Conservation (phyloP, 1,284 basidiomycete genomes). For the Megacollybia platyphylla region DNA sequence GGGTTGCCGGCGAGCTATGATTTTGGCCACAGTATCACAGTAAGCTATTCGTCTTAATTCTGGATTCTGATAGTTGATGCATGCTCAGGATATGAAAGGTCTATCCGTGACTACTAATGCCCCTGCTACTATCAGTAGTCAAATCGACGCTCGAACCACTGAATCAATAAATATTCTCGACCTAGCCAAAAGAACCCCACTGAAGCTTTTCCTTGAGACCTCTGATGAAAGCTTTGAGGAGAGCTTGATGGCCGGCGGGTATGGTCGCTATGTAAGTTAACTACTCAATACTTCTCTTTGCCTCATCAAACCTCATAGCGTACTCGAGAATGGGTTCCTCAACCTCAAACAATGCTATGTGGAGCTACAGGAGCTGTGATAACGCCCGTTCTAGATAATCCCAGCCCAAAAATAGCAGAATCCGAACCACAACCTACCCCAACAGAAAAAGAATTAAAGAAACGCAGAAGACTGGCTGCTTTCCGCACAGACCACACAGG, state of each 20-base stretch:
- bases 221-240: constrained; percentile 74
- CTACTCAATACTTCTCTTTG: constrained; percentile 2
- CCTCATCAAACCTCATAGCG: constrained; percentile 16
- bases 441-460: constrained; percentile 49
- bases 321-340: constrained; percentile 38
- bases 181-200: neutral
- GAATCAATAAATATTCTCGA: too few species aligned
- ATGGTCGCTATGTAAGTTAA: constrained; percentile 51
- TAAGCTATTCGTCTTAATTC: too few species aligned
- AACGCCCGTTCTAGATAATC: too few species aligned
- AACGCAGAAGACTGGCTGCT: constrained; percentile 49
- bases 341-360: constrained; percentile 31
- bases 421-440: constrained; percentile 12
- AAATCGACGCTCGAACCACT: too few species aligned
- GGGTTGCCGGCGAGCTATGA: too few species aligned
- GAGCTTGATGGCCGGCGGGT: constrained; percentile 65
- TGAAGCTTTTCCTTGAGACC: constrained; percentile 49
- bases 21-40: too few species aligned
- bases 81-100: too few species aligned
- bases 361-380: neutral
- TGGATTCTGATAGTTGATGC: too few species aligned
- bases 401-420: neutral
- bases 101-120: too few species aligned
- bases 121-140: too few species aligned
- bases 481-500: constrained; percentile 16